Conservation (phyloP, 1,284 basidiomycete genomes). For the Puccinia coronata region DNA sequence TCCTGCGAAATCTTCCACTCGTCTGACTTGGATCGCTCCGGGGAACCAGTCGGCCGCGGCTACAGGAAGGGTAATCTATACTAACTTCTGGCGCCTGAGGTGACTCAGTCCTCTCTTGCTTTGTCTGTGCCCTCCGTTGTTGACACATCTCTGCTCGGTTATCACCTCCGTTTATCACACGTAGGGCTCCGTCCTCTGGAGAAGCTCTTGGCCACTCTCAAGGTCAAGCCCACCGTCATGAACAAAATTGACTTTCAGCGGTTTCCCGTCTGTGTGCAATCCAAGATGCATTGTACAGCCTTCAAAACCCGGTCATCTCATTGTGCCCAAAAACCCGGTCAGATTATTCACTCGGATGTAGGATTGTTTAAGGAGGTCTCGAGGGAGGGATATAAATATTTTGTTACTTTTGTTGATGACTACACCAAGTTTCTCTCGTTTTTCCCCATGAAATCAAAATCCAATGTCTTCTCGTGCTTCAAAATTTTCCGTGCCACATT, state of each 20-base stretch:
- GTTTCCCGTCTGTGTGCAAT: neutral
- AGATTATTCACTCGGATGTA: too few relatives aligned
- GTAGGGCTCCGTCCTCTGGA: neutral
- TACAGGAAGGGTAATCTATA: neutral
- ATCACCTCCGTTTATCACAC: neutral
- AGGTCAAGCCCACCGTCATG: neutral
- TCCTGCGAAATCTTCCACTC: too few relatives aligned
- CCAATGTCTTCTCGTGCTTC: too few relatives aligned
- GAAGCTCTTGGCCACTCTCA: neutral
- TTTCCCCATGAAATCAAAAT: too few relatives aligned
- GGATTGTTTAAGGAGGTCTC: neutral
- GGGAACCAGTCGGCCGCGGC: neutral
- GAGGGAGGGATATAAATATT: too few relatives aligned
- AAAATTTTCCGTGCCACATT: neutral
- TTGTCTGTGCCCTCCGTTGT: neutral
- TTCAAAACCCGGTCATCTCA: neutral
- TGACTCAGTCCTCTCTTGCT: neutral
- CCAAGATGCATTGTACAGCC: neutral
- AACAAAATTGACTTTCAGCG: neutral
- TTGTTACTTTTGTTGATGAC: slow-evolving; percentile 5
- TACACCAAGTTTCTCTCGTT: neutral
- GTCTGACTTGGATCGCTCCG: too few relatives aligned
- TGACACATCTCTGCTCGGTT: neutral
- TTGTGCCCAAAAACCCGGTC: neutral
- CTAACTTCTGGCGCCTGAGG: neutral